Base-by-base conservation (phyloP, 805 yeast species). In the Metschnikowia cubensis region DNA sequence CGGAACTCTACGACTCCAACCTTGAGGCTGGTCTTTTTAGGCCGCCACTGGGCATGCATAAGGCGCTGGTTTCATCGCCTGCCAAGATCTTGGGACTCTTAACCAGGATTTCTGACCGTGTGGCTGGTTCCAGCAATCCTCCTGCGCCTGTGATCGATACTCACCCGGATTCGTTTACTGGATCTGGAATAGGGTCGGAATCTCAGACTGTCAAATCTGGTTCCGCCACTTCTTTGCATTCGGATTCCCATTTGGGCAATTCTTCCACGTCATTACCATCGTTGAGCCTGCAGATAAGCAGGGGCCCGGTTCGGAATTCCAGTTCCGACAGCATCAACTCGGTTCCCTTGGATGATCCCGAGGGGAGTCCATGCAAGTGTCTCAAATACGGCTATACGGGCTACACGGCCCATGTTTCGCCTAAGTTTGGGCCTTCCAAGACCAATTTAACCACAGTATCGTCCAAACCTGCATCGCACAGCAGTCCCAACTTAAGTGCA, bases 51-150 rank as follows among this genome's bases (percentile, higher is more conserved):
- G 14, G 15, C 11, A 13, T 45, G 4, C 46, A 11, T 31, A 29
- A 17, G 20, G 18, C 11, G 20, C 31, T 29, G 6, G 47, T 43
- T n/a, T 50, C 48, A 15, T 47, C 51, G 25, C 56, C 58, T 7
- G 42, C 52, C n/a, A 55, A 52, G 43, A 31, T 56, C 45, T 38
- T 55, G 11, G 53, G 52, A 34, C 45, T 52, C 35, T 25, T 56
- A 25, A 38, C 59, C 8, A 42, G 56, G 15, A 45, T 56, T 14
- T 47, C 59, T 1, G 58, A 56, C 37, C 38, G 59, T 32, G 52
- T 56, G 13, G 58, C 58, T 1, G 59, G 59, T 33, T 35, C 41
- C 14, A 51, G 52, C 37, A 50, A 51, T 22, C 52, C 59, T 21
- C 51, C 51, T 2, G 48, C 59, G 1, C 59, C 56, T 14, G 3